A percentile compares a stretch with the other conserved stretches of the same genome.
Evolutionary conservation across 2,329 filamentous ascomycete genomes (phyloP).

Genomic region (Colletotrichum orbiculare): DNA sequence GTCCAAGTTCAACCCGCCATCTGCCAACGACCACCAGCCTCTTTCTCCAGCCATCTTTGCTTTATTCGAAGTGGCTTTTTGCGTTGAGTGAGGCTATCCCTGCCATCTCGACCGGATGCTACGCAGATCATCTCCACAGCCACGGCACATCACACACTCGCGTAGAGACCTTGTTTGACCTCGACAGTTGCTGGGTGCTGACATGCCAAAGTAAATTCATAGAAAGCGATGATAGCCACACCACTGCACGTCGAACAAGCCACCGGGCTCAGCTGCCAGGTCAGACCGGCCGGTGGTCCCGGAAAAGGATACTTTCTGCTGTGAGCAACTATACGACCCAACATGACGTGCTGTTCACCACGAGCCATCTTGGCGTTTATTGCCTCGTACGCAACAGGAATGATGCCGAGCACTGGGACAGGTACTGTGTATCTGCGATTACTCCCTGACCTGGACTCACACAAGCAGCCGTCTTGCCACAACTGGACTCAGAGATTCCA

Average conservation of each 20-base stretch:
- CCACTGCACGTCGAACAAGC: conserved; percentile 12
- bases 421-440: not conserved
- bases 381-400: not conserved
- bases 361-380: not conserved
- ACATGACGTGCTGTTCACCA: not conserved
- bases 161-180: not conserved
- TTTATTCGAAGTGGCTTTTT: not conserved
- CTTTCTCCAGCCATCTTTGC: not conserved
- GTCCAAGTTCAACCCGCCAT: not conserved
- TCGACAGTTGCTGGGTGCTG: not conserved
- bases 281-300: not conserved
- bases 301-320: not conserved
- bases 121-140: conserved; percentile 20
- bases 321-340: not conserved
- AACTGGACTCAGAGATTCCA: conserved; percentile 6
- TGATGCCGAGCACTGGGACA: not conserved
- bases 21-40: not conserved
- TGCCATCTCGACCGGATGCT: conserved; percentile 10
- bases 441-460: not conserved
- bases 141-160: conserved; percentile 2
- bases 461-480: conserved; percentile 1
- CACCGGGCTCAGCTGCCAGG: conserved; percentile 4
- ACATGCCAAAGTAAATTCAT: conserved; percentile 5
- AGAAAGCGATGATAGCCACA: conserved; percentile 16
- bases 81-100: conserved; percentile 4